These are phyloP conservation scores for Stromatinia cepivora DNA, from an alignment of 2,329 filamentous ascomycete genomes.

Conservation along the genomic window DNA sequence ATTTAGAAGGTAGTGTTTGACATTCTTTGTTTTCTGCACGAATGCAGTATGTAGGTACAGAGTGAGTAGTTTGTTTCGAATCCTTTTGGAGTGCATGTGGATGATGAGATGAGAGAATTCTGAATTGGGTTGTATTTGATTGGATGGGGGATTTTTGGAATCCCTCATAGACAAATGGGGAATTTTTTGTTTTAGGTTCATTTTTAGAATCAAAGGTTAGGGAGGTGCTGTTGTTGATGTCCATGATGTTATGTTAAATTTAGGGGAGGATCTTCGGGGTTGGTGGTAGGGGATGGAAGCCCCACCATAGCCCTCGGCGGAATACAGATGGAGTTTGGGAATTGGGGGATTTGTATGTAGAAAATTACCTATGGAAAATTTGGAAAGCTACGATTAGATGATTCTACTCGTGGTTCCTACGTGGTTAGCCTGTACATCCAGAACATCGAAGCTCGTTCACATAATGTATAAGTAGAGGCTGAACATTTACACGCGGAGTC, in stretches of 20 bases:
- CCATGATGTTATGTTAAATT: conserved; percentile 1
- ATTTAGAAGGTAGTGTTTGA: neutral
- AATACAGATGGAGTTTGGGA: conserved; percentile 9
- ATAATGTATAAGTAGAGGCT: neutral
- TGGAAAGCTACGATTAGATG: neutral
- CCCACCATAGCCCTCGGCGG: conserved; percentile 15
- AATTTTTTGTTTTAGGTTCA: conserved; percentile 7
- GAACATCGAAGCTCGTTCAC: neutral
- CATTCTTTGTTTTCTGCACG: neutral
- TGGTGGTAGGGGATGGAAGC: neutral
- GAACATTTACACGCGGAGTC: neutral
- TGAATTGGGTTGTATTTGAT: neutral
- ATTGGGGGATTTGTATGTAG: neutral
- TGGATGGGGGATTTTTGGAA: neutral
- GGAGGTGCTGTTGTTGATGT: neutral
- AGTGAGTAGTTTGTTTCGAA: conserved; percentile 13
- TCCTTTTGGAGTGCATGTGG: conserved; percentile 11
- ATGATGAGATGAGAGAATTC: neutral
- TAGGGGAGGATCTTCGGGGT: neutral
- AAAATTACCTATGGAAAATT: neutral
- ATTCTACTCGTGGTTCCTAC: neutral
- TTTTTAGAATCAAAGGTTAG: conserved; percentile 16
- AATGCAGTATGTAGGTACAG: neutral
- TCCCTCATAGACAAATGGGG: neutral
- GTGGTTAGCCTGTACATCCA: neutral